These are phyloP conservation scores for Exophiala dermatitidis DNA, from an alignment of 2,329 filamentous ascomycete genomes.

Conservation along the genomic window DNA sequence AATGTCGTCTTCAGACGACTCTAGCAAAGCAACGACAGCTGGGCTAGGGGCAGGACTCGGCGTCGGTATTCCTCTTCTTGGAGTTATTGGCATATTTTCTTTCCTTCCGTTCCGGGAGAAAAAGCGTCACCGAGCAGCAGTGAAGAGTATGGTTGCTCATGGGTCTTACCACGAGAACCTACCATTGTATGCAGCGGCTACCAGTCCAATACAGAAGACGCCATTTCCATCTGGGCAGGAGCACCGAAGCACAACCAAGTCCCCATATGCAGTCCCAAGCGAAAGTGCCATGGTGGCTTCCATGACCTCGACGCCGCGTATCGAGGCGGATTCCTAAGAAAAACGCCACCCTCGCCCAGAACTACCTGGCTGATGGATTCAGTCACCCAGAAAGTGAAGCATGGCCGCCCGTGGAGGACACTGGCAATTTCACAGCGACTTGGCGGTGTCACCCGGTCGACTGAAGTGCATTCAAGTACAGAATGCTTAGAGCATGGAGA, in stretches of 20 bases:
- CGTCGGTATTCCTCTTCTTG: constrained; percentile 4
- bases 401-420: too few relatives aligned
- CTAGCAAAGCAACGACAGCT: not conserved
- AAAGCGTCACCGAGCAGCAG: not conserved
- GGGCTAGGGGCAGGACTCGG: constrained; percentile 6
- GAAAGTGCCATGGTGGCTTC: not conserved
- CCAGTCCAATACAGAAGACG: not conserved
- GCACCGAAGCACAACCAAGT: not conserved
- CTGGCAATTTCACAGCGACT: too few relatives aligned
- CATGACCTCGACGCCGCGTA: not conserved
- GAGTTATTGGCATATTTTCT: constrained; percentile 2
- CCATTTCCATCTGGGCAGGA: not conserved
- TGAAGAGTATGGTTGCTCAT: not conserved
- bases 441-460: too few relatives aligned
- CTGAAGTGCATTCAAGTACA: too few relatives aligned
- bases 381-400: not conserved
- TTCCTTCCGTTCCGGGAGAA: constrained; percentile 10
- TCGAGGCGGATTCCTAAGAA: constrained; percentile 5
- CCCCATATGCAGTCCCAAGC: not conserved
- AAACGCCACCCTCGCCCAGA: not conserved
- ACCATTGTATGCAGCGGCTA: not conserved
- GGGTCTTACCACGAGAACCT: too few relatives aligned
- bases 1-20: not conserved
- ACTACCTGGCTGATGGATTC: constrained; percentile 1
- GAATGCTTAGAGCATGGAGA: too few relatives aligned